Conservation (phyloP, 176 grass and related monocot species). For the Phoenix roebelenii region DNA sequence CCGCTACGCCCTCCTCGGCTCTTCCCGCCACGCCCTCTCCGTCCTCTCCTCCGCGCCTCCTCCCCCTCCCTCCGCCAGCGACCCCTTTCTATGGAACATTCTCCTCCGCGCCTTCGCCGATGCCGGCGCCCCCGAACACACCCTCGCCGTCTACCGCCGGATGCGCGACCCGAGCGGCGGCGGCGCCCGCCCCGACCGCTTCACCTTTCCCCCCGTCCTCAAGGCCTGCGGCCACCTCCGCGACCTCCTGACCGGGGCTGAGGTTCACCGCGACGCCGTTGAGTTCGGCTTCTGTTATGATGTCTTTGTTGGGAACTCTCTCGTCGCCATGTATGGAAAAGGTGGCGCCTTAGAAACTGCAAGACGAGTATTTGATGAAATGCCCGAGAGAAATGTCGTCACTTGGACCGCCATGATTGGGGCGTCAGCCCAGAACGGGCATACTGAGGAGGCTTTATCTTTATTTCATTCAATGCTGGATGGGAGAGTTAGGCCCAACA, state of each 20-base stretch:
- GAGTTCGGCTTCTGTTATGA: conserved; percentile 7
- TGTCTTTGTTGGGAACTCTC: conserved; percentile 18
- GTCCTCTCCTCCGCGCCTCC: conserved; percentile 18
- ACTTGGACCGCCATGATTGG: conserved; percentile 21
- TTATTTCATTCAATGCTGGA: conserved; percentile 15
- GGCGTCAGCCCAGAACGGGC: conserved; percentile 7
- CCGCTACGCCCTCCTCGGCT: conserved; percentile 13
- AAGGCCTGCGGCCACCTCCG: conserved; percentile 19
- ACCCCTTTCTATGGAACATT: conserved; percentile 9
- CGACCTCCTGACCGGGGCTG: conserved; percentile 4
- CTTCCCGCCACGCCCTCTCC: conserved; percentile 1
- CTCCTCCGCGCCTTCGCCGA: conserved; percentile 13
- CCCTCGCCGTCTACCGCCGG: conserved; percentile 8
- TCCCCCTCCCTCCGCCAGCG: conserved; percentile 5
- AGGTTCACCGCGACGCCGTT: neutral
- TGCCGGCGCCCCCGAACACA: neutral
- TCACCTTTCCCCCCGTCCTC: conserved; percentile 21
- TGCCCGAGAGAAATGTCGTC: conserved; percentile 16
- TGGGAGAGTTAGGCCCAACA: conserved; percentile 16
- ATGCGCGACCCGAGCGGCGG: neutral
- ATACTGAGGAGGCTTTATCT: conserved; percentile 2
- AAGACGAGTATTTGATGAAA: conserved; percentile 15
- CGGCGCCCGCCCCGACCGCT: conserved; percentile 5
- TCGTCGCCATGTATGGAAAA: conserved; percentile 21
- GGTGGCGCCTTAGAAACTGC: conserved; percentile 5